Conservation (phyloP, 768 basidiomycete species). For the Phlebiopsis gigantea region DNA sequence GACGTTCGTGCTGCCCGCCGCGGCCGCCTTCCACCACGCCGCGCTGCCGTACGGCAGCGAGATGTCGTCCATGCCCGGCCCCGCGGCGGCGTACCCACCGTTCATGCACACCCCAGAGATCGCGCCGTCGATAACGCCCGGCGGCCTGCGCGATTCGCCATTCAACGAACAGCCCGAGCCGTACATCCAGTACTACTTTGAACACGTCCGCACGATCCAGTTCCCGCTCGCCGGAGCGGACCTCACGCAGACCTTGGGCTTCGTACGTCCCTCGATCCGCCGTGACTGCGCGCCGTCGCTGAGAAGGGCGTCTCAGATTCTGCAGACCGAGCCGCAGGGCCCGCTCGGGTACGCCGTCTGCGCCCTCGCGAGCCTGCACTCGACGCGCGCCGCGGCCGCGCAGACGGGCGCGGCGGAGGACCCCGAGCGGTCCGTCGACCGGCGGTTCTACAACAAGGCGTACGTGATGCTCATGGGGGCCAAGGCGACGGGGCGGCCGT, state of each 20-base stretch:
- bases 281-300: slow-evolving; percentile 6
- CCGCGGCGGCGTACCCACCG: neutral
- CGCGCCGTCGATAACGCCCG: slow-evolving; percentile 24
- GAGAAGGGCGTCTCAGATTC: slow-evolving; percentile 33
- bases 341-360: slow-evolving; percentile 69
- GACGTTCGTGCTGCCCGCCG: slow-evolving; percentile 18
- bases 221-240: slow-evolving; percentile 59
- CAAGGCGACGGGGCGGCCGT: slow-evolving; percentile 46
- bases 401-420: slow-evolving; percentile 32
- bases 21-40: neutral
- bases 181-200: slow-evolving; percentile 71
- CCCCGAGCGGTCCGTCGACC: slow-evolving; percentile 30
- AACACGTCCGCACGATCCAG: slow-evolving; percentile 61
- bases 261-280: slow-evolving; percentile 38
- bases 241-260: slow-evolving; percentile 59
- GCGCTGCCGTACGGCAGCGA: neutral
- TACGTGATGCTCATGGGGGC: slow-evolving; percentile 52
- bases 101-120: slow-evolving; percentile 3
- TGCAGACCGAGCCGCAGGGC: slow-evolving; percentile 62
- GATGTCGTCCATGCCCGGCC: neutral
- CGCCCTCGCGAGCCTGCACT: slow-evolving; percentile 71
- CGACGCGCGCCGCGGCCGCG: slow-evolving; percentile 13
- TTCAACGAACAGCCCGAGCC: slow-evolving; percentile 35
- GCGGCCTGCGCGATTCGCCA: slow-evolving; percentile 25
- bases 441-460: slow-evolving; percentile 65